Evolutionary conservation across 805 yeast species (phyloP).

Genomic region (Wickerhamiella azyma): DNA sequence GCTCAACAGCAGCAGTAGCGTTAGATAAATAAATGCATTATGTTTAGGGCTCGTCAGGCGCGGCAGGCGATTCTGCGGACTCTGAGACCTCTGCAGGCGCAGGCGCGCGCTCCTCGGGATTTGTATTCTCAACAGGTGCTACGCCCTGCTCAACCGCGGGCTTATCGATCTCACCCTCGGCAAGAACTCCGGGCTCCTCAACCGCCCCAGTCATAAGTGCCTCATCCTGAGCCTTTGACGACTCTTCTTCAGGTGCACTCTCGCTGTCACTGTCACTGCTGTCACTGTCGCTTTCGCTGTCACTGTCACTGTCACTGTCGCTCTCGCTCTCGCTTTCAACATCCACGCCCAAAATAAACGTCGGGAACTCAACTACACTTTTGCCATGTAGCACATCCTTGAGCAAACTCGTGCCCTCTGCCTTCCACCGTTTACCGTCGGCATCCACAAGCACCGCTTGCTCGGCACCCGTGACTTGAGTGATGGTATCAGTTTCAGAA

Average conservation of each 20-base stretch:
- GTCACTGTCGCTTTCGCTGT: conserved; percentile 15
- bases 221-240: neutral
- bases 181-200: neutral
- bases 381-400: conserved; percentile 40
- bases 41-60: too few relatives aligned
- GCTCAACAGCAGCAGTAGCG: neutral
- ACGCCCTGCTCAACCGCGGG: too few relatives aligned
- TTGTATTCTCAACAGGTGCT: too few relatives aligned
- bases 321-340: conserved; percentile 12
- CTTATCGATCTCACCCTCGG: too few relatives aligned
- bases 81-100: neutral
- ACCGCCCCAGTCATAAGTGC: neutral
- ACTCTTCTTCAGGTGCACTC: neutral
- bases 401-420: conserved; percentile 24
- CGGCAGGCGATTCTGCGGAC: neutral
- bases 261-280: conserved; percentile 9
- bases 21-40: neutral
- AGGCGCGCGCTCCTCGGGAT: too few relatives aligned
- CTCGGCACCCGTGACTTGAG: conserved; percentile 6
- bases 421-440: conserved; percentile 13
- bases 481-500: conserved; percentile 13
- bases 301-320: conserved; percentile 12
- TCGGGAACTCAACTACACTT: conserved; percentile 67
- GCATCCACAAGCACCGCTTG: conserved; percentile 14
- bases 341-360: conserved; percentile 27